phyloP scores from a whole-genome alignment of 164 flowering plant genomes.

The Nelumbo lutea region DNA sequence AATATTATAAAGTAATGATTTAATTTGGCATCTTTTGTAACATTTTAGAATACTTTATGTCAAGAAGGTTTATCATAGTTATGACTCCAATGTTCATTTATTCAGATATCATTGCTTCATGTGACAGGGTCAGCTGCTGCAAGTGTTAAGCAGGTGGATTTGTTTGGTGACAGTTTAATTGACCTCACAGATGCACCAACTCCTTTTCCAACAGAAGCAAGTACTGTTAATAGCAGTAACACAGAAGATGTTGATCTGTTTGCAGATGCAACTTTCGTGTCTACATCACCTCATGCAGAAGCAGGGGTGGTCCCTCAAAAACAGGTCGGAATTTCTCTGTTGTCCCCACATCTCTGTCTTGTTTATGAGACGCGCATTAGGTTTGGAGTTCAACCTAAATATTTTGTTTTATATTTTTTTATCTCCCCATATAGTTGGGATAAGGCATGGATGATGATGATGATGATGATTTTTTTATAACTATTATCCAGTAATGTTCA shows the following conservation, averaged over 20 bases:
- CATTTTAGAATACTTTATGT: background rate
- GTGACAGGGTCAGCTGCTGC: constrained; percentile 55
- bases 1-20: too few relatives aligned
- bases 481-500: too few relatives aligned
- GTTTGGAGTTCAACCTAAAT: too few relatives aligned
- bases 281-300: constrained; percentile 53
- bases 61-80: background rate
- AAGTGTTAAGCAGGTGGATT: constrained; percentile 57
- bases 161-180: constrained; percentile 44
- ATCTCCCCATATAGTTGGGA: too few relatives aligned
- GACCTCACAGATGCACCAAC: constrained; percentile 67
- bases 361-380: too few relatives aligned
- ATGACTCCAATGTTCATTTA: too few relatives aligned
- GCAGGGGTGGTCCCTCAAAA: constrained; percentile 27
- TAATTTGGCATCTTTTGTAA: too few relatives aligned
- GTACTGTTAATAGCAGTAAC: constrained; percentile 20
- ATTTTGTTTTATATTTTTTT: too few relatives aligned
- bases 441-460: too few relatives aligned
- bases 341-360: too few relatives aligned
- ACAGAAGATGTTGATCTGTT: constrained; percentile 75
- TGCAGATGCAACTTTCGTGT: constrained; percentile 91
- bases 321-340: constrained; percentile 33
- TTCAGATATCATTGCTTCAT: background rate
- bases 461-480: too few relatives aligned
- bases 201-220: constrained; percentile 34